Percentiles rank a stretch among this genome's conserved stretches.
These are phyloP conservation scores for Podochytrium sp. DNA, from an alignment of 192 early-diverging fungal genomes.

Conservation along the genomic window DNA sequence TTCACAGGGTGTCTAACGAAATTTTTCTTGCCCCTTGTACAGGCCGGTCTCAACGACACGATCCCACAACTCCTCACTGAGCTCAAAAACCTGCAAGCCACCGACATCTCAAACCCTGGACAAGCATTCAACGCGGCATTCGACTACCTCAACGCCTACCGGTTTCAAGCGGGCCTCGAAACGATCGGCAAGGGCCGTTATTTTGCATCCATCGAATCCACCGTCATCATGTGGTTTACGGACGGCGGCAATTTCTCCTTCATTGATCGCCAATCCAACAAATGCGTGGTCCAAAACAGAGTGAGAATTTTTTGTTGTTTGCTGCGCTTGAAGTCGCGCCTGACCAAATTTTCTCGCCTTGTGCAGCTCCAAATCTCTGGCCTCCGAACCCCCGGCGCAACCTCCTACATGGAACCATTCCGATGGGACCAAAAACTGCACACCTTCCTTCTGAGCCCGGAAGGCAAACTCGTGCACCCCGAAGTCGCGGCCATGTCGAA, in stretches of 20 bases:
- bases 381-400: conserved; percentile 63
- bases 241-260: conserved; percentile 63
- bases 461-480: conserved; percentile 31
- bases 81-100: conserved; percentile 61
- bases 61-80: conserved; percentile 53
- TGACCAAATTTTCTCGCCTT: conserved; percentile 1
- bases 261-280: conserved; percentile 20
- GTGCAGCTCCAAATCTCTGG: conserved; percentile 69
- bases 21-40: conserved; percentile 53
- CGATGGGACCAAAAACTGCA: conserved; percentile 81
- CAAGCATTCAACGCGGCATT: conserved; percentile 68
- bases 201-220: conserved; percentile 63
- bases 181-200: conserved; percentile 75
- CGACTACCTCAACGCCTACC: conserved; percentile 70
- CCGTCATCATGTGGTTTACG: conserved; percentile 80
- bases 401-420: conserved; percentile 77
- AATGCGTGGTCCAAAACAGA: conserved; percentile 28
- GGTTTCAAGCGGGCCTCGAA: conserved; percentile 65
- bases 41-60: conserved; percentile 14
- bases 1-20: conserved; percentile 6
- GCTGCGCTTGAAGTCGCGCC: neutral
- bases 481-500: conserved; percentile 68
- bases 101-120: conserved; percentile 72
- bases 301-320: neutral
- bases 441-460: conserved; percentile 66